Percentiles rank a stretch among this genome's conserved stretches.
phyloP scores from a whole-genome alignment of 495 filamentous ascomycete genomes.

The Chaetomidium leptoderma region DNA sequence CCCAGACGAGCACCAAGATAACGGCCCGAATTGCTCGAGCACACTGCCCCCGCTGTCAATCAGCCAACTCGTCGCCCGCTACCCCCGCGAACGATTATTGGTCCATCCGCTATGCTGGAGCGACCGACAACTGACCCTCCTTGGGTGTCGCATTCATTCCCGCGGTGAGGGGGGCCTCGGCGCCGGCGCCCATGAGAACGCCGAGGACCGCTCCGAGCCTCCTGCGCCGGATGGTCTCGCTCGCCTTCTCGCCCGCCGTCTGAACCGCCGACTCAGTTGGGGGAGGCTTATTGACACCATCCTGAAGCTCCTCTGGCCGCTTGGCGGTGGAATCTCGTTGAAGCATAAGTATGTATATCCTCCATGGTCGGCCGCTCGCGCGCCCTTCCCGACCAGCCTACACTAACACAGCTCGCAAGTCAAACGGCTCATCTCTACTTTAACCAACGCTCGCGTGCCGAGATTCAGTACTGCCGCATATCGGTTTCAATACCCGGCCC shows the following conservation, averaged over 20 bases:
- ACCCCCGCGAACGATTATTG: not conserved
- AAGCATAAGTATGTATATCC: not conserved
- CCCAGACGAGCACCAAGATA: too few relatives aligned
- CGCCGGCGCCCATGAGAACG: not conserved
- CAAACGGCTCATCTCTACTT: not conserved
- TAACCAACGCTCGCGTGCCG: not conserved
- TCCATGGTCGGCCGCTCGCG: too few relatives aligned
- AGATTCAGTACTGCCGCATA: not conserved
- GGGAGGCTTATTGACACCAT: too few relatives aligned
- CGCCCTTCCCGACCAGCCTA: not conserved
- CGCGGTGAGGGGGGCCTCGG: not conserved
- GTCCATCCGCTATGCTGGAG: not conserved
- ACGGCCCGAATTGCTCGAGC: not conserved
- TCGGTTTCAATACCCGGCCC: too few relatives aligned
- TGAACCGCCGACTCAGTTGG: too few relatives aligned
- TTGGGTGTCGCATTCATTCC: not conserved
- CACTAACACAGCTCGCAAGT: not conserved
- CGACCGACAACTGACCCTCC: not conserved
- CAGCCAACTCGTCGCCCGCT: not conserved
- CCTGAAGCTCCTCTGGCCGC: not conserved
- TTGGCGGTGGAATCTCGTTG: not conserved
- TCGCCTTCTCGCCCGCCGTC: not conserved
- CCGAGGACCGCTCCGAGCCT: too few relatives aligned
- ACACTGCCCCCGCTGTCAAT: not conserved
- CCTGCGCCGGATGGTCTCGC: not conserved